phyloP scores from a whole-genome alignment of 2,329 filamentous ascomycete species.

The Neurospora crassa region DNA sequence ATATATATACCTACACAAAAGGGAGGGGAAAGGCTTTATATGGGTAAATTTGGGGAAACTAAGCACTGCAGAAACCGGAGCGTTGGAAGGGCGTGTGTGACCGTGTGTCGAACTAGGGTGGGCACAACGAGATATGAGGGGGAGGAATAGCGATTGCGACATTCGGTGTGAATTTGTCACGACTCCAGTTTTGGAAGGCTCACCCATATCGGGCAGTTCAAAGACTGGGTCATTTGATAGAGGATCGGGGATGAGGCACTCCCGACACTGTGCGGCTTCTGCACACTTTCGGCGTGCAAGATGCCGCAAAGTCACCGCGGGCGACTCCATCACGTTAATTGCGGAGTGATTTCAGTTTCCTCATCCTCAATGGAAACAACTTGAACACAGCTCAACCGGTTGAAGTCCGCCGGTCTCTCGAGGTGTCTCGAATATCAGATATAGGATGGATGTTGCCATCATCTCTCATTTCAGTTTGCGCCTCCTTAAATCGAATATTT shows the following conservation, averaged over 20 bases:
- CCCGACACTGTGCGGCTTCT: background rate
- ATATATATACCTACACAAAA: conserved; percentile 12
- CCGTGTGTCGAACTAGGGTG: background rate
- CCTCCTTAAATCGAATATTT: background rate
- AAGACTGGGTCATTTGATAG: background rate
- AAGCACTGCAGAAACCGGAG: background rate
- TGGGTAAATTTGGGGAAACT: background rate
- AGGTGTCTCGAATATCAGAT: background rate
- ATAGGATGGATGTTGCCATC: background rate
- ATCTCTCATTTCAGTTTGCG: background rate
- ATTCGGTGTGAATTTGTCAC: background rate
- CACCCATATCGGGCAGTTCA: background rate
- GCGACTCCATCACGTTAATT: background rate
- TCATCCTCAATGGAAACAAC: background rate
- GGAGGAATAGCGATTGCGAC: background rate
- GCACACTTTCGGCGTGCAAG: background rate
- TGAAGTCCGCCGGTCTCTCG: background rate
- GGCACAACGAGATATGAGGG: background rate
- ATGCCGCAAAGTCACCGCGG: background rate
- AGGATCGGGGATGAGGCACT: background rate
- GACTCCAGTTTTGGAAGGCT: background rate
- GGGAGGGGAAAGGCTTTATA: conserved; percentile 9
- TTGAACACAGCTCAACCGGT: background rate
- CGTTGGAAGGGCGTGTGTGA: background rate
- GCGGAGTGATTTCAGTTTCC: background rate